A percentile compares a stretch with the other conserved stretches of the same genome.
These are phyloP conservation scores for Fusarium paranaense DNA, from an alignment of 2,329 filamentous ascomycete species.

Conservation along the genomic window DNA sequence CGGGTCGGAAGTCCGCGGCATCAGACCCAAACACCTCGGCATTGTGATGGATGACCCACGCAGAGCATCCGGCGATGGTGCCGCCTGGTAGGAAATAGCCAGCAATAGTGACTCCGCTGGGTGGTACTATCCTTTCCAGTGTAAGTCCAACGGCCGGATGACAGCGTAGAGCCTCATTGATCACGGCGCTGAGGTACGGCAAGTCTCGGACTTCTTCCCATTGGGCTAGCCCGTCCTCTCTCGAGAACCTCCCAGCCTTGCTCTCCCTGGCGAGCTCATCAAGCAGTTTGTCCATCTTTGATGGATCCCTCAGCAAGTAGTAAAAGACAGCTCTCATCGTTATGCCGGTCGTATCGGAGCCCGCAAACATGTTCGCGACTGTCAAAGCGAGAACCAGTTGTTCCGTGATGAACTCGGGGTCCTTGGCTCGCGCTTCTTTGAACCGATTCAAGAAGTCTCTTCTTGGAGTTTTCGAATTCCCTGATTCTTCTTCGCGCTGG, in stretches of 20 bases:
- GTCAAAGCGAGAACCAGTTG: slow-evolving; percentile 71
- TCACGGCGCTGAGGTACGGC: slow-evolving; percentile 80
- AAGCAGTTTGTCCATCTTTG: slow-evolving; percentile 62
- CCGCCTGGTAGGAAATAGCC: slow-evolving; percentile 72
- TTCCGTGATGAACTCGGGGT: slow-evolving; percentile 77
- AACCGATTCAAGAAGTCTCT: slow-evolving; percentile 77
- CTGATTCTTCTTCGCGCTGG: slow-evolving; percentile 51
- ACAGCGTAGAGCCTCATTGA: slow-evolving; percentile 81
- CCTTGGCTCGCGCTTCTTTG: slow-evolving; percentile 72
- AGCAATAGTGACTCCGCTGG: slow-evolving; percentile 69
- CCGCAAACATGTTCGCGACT: slow-evolving; percentile 76
- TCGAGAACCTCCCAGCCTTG: slow-evolving; percentile 61
- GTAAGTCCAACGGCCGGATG: slow-evolving; percentile 79
- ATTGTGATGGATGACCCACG: slow-evolving; percentile 79
- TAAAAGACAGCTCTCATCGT: slow-evolving; percentile 78
- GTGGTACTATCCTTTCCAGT: slow-evolving; percentile 78
- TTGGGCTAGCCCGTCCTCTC: slow-evolving; percentile 68
- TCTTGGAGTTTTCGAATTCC: slow-evolving; percentile 48
- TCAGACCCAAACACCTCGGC: slow-evolving; percentile 76
- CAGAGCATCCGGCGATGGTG: slow-evolving; percentile 78
- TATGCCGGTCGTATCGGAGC: slow-evolving; percentile 83
- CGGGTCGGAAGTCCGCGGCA: slow-evolving; percentile 73
- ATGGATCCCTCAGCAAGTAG: slow-evolving; percentile 73
- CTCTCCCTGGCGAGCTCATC: slow-evolving; percentile 71
- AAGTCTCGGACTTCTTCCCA: slow-evolving; percentile 77